Evolutionary conservation across 2,329 filamentous ascomycete genomes (phyloP).

Genomic region (Hymenotorrendiella dingleyae): DNA sequence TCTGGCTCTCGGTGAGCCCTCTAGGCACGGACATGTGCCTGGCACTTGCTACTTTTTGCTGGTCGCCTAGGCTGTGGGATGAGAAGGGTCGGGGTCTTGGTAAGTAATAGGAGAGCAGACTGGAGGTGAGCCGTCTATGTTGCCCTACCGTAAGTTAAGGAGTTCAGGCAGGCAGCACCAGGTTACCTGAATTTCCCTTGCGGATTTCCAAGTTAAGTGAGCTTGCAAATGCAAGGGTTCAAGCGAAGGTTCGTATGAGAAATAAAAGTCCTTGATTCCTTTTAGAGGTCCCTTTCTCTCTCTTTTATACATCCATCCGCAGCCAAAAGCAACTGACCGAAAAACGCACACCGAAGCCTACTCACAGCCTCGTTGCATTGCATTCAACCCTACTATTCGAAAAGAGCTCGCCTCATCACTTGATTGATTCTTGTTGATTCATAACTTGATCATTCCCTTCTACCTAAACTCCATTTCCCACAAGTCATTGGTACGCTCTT

Average conservation of each 20-base stretch:
- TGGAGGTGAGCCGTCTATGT: not conserved
- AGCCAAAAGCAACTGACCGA: not conserved
- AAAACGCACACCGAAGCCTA: not conserved
- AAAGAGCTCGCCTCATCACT: not conserved
- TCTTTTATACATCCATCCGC: not conserved
- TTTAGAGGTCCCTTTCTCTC: not conserved
- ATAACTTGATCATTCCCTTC: not conserved
- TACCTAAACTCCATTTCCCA: not conserved
- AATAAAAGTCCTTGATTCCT: not conserved
- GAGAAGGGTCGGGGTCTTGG: no score
- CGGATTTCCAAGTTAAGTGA: not conserved
- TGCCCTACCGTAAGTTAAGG: not conserved
- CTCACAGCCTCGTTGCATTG: not conserved
- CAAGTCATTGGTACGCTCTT: not conserved
- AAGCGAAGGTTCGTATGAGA: not conserved
- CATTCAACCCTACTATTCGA: not conserved
- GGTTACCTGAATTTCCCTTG: not conserved
- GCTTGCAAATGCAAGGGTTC: not conserved
- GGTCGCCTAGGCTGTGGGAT: no score
- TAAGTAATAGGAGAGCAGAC: not conserved
- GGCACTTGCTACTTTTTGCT: no score
- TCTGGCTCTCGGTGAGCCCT: not conserved
- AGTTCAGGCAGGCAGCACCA: not conserved
- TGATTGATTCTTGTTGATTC: not conserved
- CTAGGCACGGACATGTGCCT: not conserved